These are phyloP conservation scores for Gyrodon lividus DNA, from an alignment of 768 basidiomycete species.

Conservation along the genomic window DNA sequence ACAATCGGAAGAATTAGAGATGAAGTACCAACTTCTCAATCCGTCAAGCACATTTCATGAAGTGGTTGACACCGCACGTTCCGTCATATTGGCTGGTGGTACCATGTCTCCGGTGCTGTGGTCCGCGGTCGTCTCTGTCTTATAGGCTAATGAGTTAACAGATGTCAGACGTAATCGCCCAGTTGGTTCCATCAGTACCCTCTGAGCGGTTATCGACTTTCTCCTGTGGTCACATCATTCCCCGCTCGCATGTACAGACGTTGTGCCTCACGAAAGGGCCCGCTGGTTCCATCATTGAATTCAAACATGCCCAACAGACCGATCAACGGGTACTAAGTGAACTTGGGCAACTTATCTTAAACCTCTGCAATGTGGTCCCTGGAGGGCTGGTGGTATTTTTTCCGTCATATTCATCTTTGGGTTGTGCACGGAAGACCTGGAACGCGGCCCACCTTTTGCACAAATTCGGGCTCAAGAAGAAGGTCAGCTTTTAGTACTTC, in stretches of 20 bases:
- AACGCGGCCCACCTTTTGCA: slow-evolving; percentile 54
- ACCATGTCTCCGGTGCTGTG: slow-evolving; percentile 95
- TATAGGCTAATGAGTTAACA: slow-evolving; percentile 30
- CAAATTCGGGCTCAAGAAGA: slow-evolving; percentile 70
- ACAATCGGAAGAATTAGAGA: slow-evolving; percentile 48
- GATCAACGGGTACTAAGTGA: slow-evolving; percentile 71
- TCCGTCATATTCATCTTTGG: slow-evolving; percentile 85
- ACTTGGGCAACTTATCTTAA: slow-evolving; percentile 80
- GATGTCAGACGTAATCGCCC: slow-evolving; percentile 84
- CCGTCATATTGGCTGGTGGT: slow-evolving; percentile 91
- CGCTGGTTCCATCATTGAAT: slow-evolving; percentile 68
- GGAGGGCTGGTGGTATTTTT: slow-evolving; percentile 93
- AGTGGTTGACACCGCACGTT: slow-evolving; percentile 76
- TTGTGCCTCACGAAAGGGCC: slow-evolving; percentile 77
- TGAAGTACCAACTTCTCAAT: slow-evolving; percentile 92
- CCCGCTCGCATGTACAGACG: slow-evolving; percentile 71
- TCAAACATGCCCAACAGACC: slow-evolving; percentile 74
- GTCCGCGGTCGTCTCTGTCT: background rate
- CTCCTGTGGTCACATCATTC: slow-evolving; percentile 92
- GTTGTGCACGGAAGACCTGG: slow-evolving; percentile 68
- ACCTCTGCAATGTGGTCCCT: slow-evolving; percentile 74
- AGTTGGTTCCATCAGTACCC: slow-evolving; percentile 72
- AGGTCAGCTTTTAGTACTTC: slow-evolving; percentile 41
- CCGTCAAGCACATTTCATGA: slow-evolving; percentile 84
- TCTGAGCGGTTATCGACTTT: slow-evolving; percentile 68